phyloP scores from a whole-genome alignment of 1,139 yeast species.

The Hansenula sp. region DNA sequence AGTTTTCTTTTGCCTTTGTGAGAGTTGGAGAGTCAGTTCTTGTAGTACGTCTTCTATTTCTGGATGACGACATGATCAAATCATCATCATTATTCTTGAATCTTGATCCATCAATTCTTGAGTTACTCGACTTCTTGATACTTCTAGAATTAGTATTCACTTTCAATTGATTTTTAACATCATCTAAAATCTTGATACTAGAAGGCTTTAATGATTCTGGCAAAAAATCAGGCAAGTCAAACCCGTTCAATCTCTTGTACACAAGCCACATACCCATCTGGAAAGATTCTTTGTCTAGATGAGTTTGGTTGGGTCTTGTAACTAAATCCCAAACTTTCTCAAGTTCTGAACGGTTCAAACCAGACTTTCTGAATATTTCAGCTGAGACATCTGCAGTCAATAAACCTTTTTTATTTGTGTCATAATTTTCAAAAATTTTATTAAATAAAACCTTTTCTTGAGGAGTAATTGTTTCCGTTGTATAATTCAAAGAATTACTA shows the following conservation, averaged over 20 bases:
- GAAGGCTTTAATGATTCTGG: conserved; percentile 79
- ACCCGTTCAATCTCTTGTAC: conserved; percentile 68
- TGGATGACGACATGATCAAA: conserved; percentile 22
- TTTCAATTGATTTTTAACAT: conserved; percentile 50
- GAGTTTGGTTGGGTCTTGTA: conserved; percentile 67
- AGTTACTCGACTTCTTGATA: conserved; percentile 18
- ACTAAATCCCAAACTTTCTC: conserved; percentile 88
- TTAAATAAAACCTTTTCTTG: conserved; percentile 87
- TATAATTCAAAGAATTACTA: conserved; percentile 24
- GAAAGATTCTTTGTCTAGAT: conserved; percentile 71
- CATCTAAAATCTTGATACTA: conserved; percentile 60
- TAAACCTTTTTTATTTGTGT: conserved; percentile 58
- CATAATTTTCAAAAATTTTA: conserved; percentile 87
- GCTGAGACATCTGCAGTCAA: conserved; percentile 83
- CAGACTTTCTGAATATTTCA: conserved; percentile 84
- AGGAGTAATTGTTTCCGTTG: conserved; percentile 71
- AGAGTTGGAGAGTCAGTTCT: conserved; percentile 1
- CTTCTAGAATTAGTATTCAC: conserved; percentile 5
- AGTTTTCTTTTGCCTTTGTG: conserved; percentile 13
- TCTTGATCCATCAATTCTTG: conserved; percentile 21
- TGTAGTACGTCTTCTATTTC: conserved; percentile 22
- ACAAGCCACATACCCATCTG: conserved; percentile 83
- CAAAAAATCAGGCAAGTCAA: conserved; percentile 63
- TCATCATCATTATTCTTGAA: conserved; percentile 40
- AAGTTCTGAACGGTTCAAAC: conserved; percentile 76